These are phyloP conservation scores for Naganishia cerealis DNA, from an alignment of 1,284 basidiomycete genomes.

Conservation along the genomic window DNA sequence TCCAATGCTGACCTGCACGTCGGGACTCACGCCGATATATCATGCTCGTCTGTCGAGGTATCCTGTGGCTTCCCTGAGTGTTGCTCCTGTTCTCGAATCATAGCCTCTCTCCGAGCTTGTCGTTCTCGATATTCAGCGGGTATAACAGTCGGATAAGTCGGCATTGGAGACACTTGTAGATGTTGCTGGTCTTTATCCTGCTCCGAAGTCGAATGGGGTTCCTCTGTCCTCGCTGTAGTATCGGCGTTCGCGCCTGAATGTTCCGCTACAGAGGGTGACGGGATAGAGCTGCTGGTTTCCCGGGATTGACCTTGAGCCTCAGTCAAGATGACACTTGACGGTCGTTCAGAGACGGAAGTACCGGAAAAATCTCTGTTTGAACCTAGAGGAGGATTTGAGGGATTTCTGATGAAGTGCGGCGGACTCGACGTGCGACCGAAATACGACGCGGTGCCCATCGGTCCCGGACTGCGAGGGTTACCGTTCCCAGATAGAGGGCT, in stretches of 20 bases:
- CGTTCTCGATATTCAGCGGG: constrained; percentile 45
- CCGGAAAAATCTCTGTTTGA: not conserved
- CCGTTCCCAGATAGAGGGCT: not conserved
- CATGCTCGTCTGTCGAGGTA: constrained; percentile 3
- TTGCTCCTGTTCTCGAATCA: constrained; percentile 32
- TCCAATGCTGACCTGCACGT: not conserved
- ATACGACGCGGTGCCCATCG: constrained; percentile 15
- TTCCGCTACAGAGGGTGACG: not conserved
- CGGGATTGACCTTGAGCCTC: not conserved
- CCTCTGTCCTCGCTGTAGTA: not conserved
- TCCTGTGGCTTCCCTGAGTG: constrained; percentile 25
- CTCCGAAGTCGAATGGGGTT: not conserved
- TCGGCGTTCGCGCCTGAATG: not conserved
- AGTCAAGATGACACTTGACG: not conserved
- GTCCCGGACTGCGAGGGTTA: constrained; percentile 4
- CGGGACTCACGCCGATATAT: constrained; percentile 5
- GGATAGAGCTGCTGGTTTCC: not conserved
- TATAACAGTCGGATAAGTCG: constrained; percentile 39
- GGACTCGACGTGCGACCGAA: constrained; percentile 12
- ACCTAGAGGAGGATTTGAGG: not conserved
- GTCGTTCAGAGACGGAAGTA: too few species aligned
- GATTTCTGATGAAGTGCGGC: not conserved
- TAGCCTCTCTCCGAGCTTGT: constrained; percentile 41
- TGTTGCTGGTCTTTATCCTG: not conserved
- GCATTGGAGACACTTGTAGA: not conserved